Conservation (phyloP, 352 stramenopile species). For the Phytophthora europaea region DNA sequence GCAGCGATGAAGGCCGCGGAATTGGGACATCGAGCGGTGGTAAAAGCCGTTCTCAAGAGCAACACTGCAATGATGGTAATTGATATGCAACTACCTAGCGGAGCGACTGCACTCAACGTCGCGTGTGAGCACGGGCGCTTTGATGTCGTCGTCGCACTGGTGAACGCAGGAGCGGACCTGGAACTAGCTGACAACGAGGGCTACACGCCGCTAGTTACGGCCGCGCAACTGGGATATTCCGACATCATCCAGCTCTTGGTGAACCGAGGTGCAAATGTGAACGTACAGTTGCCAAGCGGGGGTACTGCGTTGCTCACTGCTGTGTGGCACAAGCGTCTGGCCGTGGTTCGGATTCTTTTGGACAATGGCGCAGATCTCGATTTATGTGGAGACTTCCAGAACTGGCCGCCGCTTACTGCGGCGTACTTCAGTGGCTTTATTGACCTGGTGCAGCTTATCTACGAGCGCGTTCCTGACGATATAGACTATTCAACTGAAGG, state of each 20-base stretch:
- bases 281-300: slow-evolving; percentile 13
- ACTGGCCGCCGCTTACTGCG: slow-evolving; percentile 6
- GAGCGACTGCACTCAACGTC: slow-evolving; percentile 21
- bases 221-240: slow-evolving; percentile 14
- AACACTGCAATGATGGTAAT: background rate
- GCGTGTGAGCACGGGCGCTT: slow-evolving; percentile 20
- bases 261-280: background rate
- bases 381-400: slow-evolving; percentile 18
- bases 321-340: slow-evolving; percentile 8
- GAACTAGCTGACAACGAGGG: slow-evolving; percentile 16
- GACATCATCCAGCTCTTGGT: slow-evolving; percentile 20
- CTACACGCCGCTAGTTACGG: slow-evolving; percentile 20
- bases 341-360: slow-evolving; percentile 16
- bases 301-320: slow-evolving; percentile 16
- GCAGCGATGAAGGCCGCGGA: slow-evolving; percentile 15
- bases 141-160: background rate
- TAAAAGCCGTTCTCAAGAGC: slow-evolving; percentile 6
- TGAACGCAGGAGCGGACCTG: slow-evolving; percentile 10
- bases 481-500: background rate
- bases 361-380: slow-evolving; percentile 11
- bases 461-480: slow-evolving; percentile 7
- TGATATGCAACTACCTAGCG: slow-evolving; percentile 5
- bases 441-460: slow-evolving; percentile 24
- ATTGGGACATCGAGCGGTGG: background rate
- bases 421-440: slow-evolving; percentile 8